These are phyloP conservation scores for Penicillium nordicum DNA, from an alignment of 2,329 filamentous ascomycete species.

Conservation along the genomic window DNA sequence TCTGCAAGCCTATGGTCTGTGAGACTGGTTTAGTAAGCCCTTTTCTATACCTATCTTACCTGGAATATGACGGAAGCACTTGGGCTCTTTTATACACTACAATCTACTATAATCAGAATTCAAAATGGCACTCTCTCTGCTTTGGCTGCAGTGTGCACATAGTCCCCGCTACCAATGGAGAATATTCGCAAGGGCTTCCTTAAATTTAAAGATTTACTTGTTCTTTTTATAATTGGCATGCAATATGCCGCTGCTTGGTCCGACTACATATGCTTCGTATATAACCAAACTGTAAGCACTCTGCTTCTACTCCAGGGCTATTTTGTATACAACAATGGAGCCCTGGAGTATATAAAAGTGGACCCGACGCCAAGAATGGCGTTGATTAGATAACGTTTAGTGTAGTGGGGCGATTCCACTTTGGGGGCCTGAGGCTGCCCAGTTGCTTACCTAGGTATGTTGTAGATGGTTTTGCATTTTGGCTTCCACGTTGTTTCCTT, in stretches of 20 bases:
- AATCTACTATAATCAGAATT: background rate
- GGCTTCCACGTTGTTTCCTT: background rate
- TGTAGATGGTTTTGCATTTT: background rate
- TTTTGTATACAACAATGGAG: too few species aligned
- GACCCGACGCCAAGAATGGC: background rate
- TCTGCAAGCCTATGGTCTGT: too few species aligned
- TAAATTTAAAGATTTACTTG: slow-evolving; percentile 35
- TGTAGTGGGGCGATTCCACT: background rate
- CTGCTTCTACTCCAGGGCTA: slow-evolving; percentile 43
- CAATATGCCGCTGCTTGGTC: slow-evolving; percentile 59
- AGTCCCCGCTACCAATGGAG: slow-evolving; percentile 11
- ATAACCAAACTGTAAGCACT: slow-evolving; percentile 65
- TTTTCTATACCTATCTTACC: too few species aligned
- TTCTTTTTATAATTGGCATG: slow-evolving; percentile 41
- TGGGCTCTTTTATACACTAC: background rate
- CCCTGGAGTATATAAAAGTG: background rate
- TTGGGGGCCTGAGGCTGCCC: background rate
- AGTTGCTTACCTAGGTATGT: background rate
- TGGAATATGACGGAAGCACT: background rate
- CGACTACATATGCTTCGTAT: slow-evolving; percentile 61
- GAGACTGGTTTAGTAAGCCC: too few species aligned
- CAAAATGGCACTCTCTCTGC: background rate
- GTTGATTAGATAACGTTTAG: background rate
- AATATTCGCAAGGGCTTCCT: slow-evolving; percentile 23
- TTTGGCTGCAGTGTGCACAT: background rate